phyloP scores from a whole-genome alignment of 1,284 basidiomycete genomes.

The Wallemia mellicola region DNA sequence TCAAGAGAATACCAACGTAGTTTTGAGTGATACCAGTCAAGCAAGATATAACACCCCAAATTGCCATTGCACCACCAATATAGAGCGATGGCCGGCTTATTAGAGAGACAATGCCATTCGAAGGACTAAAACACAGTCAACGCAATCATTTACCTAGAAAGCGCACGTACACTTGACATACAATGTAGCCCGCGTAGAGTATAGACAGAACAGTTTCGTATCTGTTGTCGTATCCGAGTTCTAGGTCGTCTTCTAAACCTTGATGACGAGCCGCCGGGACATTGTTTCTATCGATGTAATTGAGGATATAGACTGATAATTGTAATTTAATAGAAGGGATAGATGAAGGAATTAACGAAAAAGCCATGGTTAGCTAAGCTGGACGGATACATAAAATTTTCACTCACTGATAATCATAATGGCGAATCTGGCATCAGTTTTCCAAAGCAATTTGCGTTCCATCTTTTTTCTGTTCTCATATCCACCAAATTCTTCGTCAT shows the following conservation, averaged over 20 bases:
- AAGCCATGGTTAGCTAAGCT: neutral
- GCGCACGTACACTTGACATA: too few species aligned
- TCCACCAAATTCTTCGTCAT: neutral
- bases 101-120: slow-evolving; percentile 13
- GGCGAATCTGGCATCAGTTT: neutral
- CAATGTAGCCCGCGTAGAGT: slow-evolving; percentile 14
- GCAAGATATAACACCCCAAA: neutral
- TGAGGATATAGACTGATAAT: neutral
- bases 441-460: neutral
- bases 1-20: slow-evolving; percentile 9
- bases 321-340: too few species aligned
- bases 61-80: slow-evolving; percentile 9
- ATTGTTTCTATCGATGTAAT: neutral
- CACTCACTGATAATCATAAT: neutral
- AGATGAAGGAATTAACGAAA: too few species aligned
- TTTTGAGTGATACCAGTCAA: slow-evolving; percentile 8
- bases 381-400: neutral
- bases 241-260: neutral
- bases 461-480: neutral
- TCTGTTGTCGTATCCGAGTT: slow-evolving; percentile 5
- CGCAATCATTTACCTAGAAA: too few species aligned
- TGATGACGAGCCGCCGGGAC: neutral
- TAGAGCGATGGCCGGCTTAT: slow-evolving; percentile 11
- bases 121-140: slow-evolving; percentile 7
- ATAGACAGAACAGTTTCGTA: slow-evolving; percentile 14